Conservation (phyloP, 2,329 filamentous ascomycete species). For the Alternaria sp. region DNA sequence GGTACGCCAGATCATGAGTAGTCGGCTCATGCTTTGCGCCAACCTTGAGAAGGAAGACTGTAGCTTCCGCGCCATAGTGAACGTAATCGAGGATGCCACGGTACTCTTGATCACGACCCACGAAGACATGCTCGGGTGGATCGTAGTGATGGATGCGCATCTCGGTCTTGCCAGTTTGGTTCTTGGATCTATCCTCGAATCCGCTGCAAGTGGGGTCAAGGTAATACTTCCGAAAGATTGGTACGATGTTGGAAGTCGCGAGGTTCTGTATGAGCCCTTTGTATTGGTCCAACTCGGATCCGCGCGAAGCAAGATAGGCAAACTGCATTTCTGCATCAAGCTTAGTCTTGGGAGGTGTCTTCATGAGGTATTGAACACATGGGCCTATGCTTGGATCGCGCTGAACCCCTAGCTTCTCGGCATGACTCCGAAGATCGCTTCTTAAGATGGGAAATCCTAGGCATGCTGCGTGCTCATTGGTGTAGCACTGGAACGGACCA, state of each 20-base stretch:
- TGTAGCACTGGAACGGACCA: conserved; percentile 78
- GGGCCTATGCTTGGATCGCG: conserved; percentile 78
- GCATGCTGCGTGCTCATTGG: conserved; percentile 75
- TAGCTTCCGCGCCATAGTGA: conserved; percentile 87
- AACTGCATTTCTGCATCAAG: conserved; percentile 75
- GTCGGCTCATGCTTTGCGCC: conserved; percentile 92
- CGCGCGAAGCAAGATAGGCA: conserved; percentile 79
- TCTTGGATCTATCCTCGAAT: conserved; percentile 42
- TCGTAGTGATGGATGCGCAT: conserved; percentile 60
- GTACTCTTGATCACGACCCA: conserved; percentile 76
- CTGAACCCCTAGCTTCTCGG: conserved; percentile 84
- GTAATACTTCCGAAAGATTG: conserved; percentile 45
- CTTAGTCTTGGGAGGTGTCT: conserved; percentile 71
- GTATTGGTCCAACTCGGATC: conserved; percentile 69
- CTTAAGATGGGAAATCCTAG: conserved; percentile 82
- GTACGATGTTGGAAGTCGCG: conserved; percentile 46
- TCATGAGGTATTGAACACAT: conserved; percentile 76
- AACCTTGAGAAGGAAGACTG: conserved; percentile 84
- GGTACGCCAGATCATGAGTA: conserved; percentile 80
- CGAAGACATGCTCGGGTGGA: conserved; percentile 76
- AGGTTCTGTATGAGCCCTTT: conserved; percentile 34
- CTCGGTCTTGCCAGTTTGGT: conserved; percentile 42
- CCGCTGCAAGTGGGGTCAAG: conserved; percentile 38
- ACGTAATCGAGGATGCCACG: conserved; percentile 96
- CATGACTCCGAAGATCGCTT: conserved; percentile 78